These are phyloP conservation scores for Coelastrella sp. DNA, from an alignment of 139 green algal species.

Conservation along the genomic window DNA sequence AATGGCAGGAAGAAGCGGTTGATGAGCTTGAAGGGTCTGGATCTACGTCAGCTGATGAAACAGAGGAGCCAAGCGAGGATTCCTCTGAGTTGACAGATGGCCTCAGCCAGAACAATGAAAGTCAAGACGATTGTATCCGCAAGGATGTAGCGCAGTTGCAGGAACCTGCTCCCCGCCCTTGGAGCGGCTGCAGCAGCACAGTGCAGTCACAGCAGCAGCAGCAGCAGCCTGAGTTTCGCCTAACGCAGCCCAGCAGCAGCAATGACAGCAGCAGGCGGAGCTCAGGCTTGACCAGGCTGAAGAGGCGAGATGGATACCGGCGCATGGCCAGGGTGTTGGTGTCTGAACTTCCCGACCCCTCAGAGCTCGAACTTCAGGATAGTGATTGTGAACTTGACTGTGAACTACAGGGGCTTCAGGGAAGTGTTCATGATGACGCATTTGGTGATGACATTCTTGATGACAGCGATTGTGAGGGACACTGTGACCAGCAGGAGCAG, in stretches of 20 bases:
- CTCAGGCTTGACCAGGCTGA: neutral
- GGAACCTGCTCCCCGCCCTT: neutral
- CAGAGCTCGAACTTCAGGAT: conserved; percentile 8
- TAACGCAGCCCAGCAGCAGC: neutral
- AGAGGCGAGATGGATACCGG: neutral
- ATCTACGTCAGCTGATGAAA: neutral
- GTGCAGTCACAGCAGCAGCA: neutral
- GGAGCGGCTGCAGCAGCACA: neutral
- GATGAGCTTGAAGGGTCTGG: no score
- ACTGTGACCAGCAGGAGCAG: neutral
- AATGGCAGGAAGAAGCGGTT: neutral
- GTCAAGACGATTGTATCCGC: neutral
- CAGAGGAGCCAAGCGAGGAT: neutral
- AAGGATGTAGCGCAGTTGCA: neutral
- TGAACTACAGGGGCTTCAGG: neutral
- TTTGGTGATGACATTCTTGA: neutral
- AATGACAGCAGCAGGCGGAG: neutral
- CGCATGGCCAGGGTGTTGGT: neutral
- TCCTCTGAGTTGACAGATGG: neutral
- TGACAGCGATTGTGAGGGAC: neutral
- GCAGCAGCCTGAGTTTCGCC: neutral
- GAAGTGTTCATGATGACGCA: neutral
- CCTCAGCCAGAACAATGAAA: no score
- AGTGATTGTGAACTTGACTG: neutral
- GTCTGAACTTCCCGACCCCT: conserved; percentile 6